Conservation (phyloP, 768 basidiomycete species). For the Trametes meyenii region DNA sequence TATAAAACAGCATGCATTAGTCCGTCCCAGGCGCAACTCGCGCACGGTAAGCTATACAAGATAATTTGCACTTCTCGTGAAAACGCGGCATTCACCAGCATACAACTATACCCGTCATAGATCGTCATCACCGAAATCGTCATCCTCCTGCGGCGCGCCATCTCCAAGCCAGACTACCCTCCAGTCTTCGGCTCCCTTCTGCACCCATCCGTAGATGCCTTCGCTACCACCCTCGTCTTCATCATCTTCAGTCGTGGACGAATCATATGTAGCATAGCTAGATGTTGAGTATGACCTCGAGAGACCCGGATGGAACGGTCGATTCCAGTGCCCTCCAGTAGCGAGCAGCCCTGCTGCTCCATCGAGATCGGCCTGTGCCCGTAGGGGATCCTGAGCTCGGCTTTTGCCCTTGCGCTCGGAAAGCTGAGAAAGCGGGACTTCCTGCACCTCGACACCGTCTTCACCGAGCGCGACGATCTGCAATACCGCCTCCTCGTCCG, state of each 20-base stretch:
- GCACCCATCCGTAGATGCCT: conserved; percentile 79
- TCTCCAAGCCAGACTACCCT: conserved; percentile 85
- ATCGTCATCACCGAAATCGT: conserved; percentile 36
- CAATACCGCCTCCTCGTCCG: conserved; percentile 47
- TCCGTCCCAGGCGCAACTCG: no score
- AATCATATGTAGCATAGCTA: conserved; percentile 42
- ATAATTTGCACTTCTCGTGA: no score
- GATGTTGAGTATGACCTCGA: conserved; percentile 48
- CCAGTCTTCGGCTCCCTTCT: conserved; percentile 75
- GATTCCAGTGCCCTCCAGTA: conserved; percentile 53
- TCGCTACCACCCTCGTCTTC: conserved; percentile 51
- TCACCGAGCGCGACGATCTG: conserved; percentile 74
- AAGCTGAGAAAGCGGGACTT: conserved; percentile 58
- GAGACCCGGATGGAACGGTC: conserved; percentile 38
- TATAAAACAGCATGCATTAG: no score
- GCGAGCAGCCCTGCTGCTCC: conserved; percentile 65
- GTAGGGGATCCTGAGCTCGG: conserved; percentile 48
- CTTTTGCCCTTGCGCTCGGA: conserved; percentile 50
- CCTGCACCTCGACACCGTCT: conserved; percentile 75
- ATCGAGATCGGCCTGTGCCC: conserved; percentile 65
- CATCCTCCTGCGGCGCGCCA: conserved; percentile 37
- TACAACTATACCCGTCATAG: not conserved
- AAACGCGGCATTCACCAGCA: not conserved
- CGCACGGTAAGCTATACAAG: not conserved
- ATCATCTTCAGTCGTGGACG: conserved; percentile 53